A percentile compares a stretch with the other conserved stretches of the same genome.
Evolutionary conservation across 2,329 filamentous ascomycete genomes (phyloP).

Genomic region (Ampelomyces quisqualis): DNA sequence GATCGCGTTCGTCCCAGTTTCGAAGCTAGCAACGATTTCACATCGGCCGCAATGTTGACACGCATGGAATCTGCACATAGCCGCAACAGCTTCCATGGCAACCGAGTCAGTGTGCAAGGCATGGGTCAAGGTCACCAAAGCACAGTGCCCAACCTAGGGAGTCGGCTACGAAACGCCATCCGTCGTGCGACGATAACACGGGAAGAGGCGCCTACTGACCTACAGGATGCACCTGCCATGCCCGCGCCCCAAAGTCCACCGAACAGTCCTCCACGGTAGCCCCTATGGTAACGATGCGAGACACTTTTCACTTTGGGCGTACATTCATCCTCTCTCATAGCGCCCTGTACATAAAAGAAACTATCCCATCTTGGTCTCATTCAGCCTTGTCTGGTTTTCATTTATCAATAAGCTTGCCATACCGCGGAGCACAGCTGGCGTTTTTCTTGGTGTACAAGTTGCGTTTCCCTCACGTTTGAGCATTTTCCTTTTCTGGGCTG

Average conservation of each 20-base stretch:
- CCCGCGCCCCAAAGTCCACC: conserved; percentile 23
- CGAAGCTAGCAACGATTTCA: conserved; percentile 87
- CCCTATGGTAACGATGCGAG: conserved; percentile 3
- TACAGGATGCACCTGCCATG: conserved; percentile 22
- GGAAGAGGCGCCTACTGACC: conserved; percentile 33
- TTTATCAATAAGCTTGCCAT: conserved; percentile 1
- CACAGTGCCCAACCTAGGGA: conserved; percentile 21
- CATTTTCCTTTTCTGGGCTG: conserved; percentile 4
- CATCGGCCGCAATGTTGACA: conserved; percentile 79
- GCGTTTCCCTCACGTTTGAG: conserved; percentile 3
- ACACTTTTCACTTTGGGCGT: background rate
- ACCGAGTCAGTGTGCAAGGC: conserved; percentile 5
- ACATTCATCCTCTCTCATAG: background rate
- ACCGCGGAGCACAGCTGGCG: conserved; percentile 3
- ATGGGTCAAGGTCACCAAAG: conserved; percentile 10
- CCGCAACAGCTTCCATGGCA: conserved; percentile 29
- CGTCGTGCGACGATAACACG: conserved; percentile 35
- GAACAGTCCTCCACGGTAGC: conserved; percentile 21
- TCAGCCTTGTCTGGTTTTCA: conserved; percentile 2
- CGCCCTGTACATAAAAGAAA: conserved; percentile 7
- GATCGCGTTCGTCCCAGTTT: conserved; percentile 81
- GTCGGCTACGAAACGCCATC: conserved; percentile 35
- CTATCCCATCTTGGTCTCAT: background rate
- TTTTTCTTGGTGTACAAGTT: conserved; percentile 4
- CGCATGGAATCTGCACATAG: conserved; percentile 70